phyloP scores from a whole-genome alignment of 306 rosid genomes.

The Arachis hypogaea region DNA sequence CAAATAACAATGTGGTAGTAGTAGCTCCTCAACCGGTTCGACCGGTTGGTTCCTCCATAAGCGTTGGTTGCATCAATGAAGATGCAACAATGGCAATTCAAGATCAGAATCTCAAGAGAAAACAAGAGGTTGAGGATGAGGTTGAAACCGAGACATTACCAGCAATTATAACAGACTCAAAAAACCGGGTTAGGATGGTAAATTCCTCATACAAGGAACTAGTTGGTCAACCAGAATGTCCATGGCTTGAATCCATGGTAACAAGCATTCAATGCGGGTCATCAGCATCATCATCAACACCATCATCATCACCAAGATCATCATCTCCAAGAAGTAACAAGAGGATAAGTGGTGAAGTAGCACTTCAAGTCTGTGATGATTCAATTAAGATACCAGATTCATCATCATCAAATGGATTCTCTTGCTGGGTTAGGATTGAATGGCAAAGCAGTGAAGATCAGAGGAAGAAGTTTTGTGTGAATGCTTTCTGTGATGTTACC shows the following conservation, averaged over 20 bases:
- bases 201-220: slow-evolving; percentile 87
- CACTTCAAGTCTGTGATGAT: slow-evolving; percentile 58
- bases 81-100: slow-evolving; percentile 9
- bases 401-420: slow-evolving; percentile 71
- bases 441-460: slow-evolving; percentile 52
- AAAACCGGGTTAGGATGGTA: slow-evolving; percentile 73
- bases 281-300: not conserved
- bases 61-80: slow-evolving; percentile 64
- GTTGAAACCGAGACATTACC: slow-evolving; percentile 76
- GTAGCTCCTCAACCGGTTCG: slow-evolving; percentile 79
- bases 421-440: slow-evolving; percentile 93
- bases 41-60: slow-evolving; percentile 74
- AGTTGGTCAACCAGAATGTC: slow-evolving; percentile 90
- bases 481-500: slow-evolving; percentile 77
- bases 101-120: slow-evolving; percentile 38
- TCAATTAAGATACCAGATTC: slow-evolving; percentile 50
- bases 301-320: not conserved
- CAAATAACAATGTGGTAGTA: not conserved
- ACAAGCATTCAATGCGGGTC: slow-evolving; percentile 29
- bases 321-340: slow-evolving; percentile 28
- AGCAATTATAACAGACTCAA: slow-evolving; percentile 76
- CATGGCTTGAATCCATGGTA: slow-evolving; percentile 77
- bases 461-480: slow-evolving; percentile 49
- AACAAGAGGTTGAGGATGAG: slow-evolving; percentile 64
- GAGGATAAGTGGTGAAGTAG: slow-evolving; percentile 85